Evolutionary conservation across 331 rosid species (phyloP), one percentile per base, ranked within the genome.

Genomic region (Acacia pycnantha): DNA sequence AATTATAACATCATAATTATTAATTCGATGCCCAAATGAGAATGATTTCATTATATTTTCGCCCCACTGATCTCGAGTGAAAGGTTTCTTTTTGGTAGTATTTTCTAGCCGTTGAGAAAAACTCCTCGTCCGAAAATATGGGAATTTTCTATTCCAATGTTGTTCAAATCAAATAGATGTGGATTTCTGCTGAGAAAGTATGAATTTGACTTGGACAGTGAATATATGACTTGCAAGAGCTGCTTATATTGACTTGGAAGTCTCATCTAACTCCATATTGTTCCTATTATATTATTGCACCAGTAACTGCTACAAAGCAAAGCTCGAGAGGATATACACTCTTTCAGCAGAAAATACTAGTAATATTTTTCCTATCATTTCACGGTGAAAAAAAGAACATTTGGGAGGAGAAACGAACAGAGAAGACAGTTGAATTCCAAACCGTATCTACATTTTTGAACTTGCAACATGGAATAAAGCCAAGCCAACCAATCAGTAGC

Each of bases 401-500:
- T 8, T 24, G 27, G 64, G 27, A 21, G 12, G 14, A 12, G 29
- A 64, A 64, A 27, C 35, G 13, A 13, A 14, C 1, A 12, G n/a
- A 29, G 15, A 64, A 6, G 11, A 29, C 22, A 2, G 21, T 14
- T 64, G 22, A 13, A 65, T 31, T 64, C 33, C 18, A 31, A 65
- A 65, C 43, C 16, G 70, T 21, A 27, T 13, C 41, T 64, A 40
- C 41, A 64, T 64, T 37, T 48, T 41, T 81, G 5, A 85, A 46
- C 81, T 26, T 54, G 47, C 33, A 9, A 27, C 68, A 59, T 7
- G 24, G 26, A 74, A 27, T 9, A 37, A 43, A 73, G 31, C 56
- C 33, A 54, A 53, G 69, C 64, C 14, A 56, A 10, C 14, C 13
- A 27, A 51, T 92, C 87, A 92, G 44, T 74, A 61, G 58, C 90